Base-by-base conservation (phyloP, 441 rosid species). In the Erodium trifolium region DNA sequence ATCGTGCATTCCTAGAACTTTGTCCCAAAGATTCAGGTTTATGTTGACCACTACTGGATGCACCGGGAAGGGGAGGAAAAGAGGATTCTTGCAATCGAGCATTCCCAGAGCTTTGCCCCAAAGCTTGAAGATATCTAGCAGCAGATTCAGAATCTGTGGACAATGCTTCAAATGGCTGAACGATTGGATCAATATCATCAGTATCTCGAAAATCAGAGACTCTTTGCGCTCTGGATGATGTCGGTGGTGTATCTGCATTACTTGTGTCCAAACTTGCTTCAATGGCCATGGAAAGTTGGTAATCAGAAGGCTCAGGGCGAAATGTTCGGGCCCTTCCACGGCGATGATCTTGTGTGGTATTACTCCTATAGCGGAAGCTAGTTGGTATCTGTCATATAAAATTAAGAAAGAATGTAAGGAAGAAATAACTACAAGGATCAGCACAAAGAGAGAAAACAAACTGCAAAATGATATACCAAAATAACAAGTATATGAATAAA, bases 121-220 rank as follows among this genome's bases (percentile, higher is more conserved):
- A 72, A 51, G 97, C 98, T 77, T 90, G 89, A 76, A 76, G 98
- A 67, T 92, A 92, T 68, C 96, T 88, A 47, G 93, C 77, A 73
- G 96, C 77, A 41, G 75, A 31, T 67, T 88, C 97, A 34, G 81
- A 67, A 78, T 90, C 96, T 19, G 85, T 68, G 62, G 84, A 72
- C 67, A 90, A 76, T 70, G 86, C 78, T 77, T 90, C 96, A 78
- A 88, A 84, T 10, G 94, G 88, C 69, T 83, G 89, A 66, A 85
- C 75, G 29, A 92, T 80, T 63, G 86, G 77, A 80, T 82, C 92
- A 14, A 78, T 31, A 73, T 84, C 87, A 68, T 73, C 77, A 14
- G 17, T 13, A 69, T 78, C 83, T 31, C 72, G 82, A 71, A 60
- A 78, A 74, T 76, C 82, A 67, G 87, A 74, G 53, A 73, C 77